Conservation (phyloP, 495 filamentous ascomycete species). For the Aspergillus biplanus region DNA sequence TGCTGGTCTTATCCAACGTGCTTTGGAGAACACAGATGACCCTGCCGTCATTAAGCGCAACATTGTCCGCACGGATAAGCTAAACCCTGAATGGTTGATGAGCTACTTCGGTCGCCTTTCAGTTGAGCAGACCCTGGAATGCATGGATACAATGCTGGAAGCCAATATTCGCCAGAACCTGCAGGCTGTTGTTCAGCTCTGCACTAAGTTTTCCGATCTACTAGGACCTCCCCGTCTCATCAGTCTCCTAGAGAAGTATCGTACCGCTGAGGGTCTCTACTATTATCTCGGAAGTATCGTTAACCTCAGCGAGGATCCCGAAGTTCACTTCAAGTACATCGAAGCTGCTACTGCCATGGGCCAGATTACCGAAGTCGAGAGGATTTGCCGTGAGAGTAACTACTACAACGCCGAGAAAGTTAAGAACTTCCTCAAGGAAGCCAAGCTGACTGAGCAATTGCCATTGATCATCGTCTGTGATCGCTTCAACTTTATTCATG, state of each 20-base stretch:
- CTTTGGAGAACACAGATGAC: slow-evolving; percentile 93
- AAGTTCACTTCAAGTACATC: slow-evolving; percentile 99
- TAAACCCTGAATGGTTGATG: slow-evolving; percentile 87
- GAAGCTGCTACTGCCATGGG: slow-evolving; percentile 92
- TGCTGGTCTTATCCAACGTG: slow-evolving; percentile 82
- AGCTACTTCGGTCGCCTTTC: slow-evolving; percentile 92
- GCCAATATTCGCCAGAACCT: slow-evolving; percentile 96
- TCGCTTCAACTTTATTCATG: slow-evolving; percentile 97
- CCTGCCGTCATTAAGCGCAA: slow-evolving; percentile 88
- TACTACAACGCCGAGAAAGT: slow-evolving; percentile 96
- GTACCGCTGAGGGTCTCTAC: slow-evolving; percentile 94
- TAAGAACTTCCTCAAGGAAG: slow-evolving; percentile 99
- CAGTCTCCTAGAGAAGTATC: slow-evolving; percentile 94
- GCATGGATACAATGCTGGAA: slow-evolving; percentile 93
- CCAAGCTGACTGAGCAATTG: slow-evolving; percentile 86
- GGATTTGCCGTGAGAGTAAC: slow-evolving; percentile 94
- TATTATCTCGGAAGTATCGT: slow-evolving; percentile 98
- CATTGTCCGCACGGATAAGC: slow-evolving; percentile 77
- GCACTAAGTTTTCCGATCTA: slow-evolving; percentile 96
- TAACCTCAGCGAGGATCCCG: slow-evolving; percentile 91
- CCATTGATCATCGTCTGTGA: slow-evolving; percentile 99
- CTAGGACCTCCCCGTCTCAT: slow-evolving; percentile 89
- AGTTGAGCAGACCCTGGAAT: slow-evolving; percentile 91
- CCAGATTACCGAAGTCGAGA: slow-evolving; percentile 93
- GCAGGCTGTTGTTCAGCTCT: slow-evolving; percentile 89